These are phyloP conservation scores for Pythium apleroticum DNA, from an alignment of 352 stramenopile species.

Conservation along the genomic window DNA sequence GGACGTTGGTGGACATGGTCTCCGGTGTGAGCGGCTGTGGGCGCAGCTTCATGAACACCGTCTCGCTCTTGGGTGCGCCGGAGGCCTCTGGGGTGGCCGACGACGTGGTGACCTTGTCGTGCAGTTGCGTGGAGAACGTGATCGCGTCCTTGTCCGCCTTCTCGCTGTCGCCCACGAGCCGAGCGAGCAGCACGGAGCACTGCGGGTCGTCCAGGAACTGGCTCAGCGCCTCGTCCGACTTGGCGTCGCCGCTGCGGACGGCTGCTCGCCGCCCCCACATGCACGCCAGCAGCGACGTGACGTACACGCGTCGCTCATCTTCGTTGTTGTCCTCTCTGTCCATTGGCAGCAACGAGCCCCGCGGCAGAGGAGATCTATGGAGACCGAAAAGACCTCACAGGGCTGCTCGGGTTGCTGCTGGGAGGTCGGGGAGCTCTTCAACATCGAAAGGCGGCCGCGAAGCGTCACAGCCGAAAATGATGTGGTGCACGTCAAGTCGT, in stretches of 20 bases:
- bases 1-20: slow-evolving; percentile 73
- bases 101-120: slow-evolving; percentile 18
- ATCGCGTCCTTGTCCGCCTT: slow-evolving; percentile 23
- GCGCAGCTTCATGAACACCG: slow-evolving; percentile 68
- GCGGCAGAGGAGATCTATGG: neutral
- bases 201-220: slow-evolving; percentile 75
- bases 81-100: slow-evolving; percentile 20
- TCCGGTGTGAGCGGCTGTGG: slow-evolving; percentile 49
- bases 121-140: slow-evolving; percentile 35
- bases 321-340: slow-evolving; percentile 34
- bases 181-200: slow-evolving; percentile 58
- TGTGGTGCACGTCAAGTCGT: neutral
- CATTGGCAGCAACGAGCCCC: slow-evolving; percentile 1
- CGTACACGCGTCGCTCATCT: slow-evolving; percentile 55
- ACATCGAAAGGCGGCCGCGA: neutral
- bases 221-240: slow-evolving; percentile 47
- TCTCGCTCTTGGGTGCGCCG: slow-evolving; percentile 21
- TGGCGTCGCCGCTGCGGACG: slow-evolving; percentile 36
- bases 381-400: neutral
- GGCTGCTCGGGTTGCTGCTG: neutral
- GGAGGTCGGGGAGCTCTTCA: slow-evolving; percentile 3
- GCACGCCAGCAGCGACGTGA: slow-evolving; percentile 56
- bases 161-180: slow-evolving; percentile 26
- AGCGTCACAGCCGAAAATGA: neutral
- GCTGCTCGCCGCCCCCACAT: slow-evolving; percentile 53